Conservation (phyloP, 164 flowering plant genomes). For the Brasenia schreberi region DNA sequence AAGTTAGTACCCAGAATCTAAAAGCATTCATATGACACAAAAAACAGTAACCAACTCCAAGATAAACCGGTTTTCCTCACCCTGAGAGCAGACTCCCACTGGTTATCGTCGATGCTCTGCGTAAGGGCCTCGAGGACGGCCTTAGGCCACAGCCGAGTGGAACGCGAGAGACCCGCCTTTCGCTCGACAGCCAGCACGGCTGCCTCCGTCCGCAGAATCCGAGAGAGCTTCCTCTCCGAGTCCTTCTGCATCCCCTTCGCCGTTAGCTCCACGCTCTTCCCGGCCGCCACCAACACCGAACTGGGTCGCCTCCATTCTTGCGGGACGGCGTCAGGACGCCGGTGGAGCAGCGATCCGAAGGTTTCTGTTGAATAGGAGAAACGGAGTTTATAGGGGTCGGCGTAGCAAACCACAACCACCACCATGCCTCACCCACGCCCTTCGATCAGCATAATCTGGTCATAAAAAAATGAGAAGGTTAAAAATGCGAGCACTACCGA, state of each 20-base stretch:
- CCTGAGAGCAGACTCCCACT: slow-evolving; percentile 78
- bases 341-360: slow-evolving; percentile 1
- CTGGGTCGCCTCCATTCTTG: background rate
- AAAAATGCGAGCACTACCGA: too few relatives aligned
- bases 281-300: background rate
- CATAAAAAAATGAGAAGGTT: too few relatives aligned
- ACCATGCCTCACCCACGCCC: too few relatives aligned
- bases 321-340: background rate
- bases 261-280: slow-evolving; percentile 17
- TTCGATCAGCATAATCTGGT: too few relatives aligned
- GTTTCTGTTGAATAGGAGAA: slow-evolving; percentile 1
- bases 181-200: slow-evolving; percentile 50
- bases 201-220: slow-evolving; percentile 59
- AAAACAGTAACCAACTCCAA: too few relatives aligned
- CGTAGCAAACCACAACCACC: background rate
- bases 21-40: too few relatives aligned
- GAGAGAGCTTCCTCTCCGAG: slow-evolving; percentile 41
- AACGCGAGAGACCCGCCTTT: slow-evolving; percentile 41
- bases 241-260: slow-evolving; percentile 33
- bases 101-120: slow-evolving; percentile 38
- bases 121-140: slow-evolving; percentile 74
- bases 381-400: slow-evolving; percentile 5
- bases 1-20: too few relatives aligned
- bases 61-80: slow-evolving; percentile 13
- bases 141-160: slow-evolving; percentile 52